Evolutionary conservation across 1,139 yeast genomes (phyloP).

Genomic region (Candida gigantensis): DNA sequence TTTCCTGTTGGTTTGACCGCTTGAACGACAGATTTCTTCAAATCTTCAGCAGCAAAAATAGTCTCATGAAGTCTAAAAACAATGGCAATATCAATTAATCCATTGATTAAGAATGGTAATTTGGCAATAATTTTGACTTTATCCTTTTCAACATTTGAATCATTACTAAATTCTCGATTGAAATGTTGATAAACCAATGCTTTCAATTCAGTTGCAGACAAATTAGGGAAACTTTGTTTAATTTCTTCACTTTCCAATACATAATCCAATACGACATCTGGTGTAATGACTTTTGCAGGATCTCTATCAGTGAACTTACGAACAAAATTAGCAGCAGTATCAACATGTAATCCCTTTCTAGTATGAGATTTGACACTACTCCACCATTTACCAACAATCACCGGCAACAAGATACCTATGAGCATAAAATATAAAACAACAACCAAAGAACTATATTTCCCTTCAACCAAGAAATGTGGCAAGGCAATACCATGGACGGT

Average conservation of each 20-base stretch:
- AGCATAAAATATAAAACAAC: slow-evolving; percentile 64
- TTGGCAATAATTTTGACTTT: slow-evolving; percentile 60
- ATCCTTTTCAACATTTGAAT: slow-evolving; percentile 33
- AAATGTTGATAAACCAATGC: slow-evolving; percentile 58
- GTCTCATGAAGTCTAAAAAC: slow-evolving; percentile 75
- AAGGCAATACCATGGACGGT: slow-evolving; percentile 95
- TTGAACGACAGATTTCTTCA: slow-evolving; percentile 74
- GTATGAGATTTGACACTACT: slow-evolving; percentile 76
- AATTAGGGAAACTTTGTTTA: slow-evolving; percentile 36
- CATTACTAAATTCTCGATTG: slow-evolving; percentile 40
- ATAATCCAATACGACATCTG: slow-evolving; percentile 60
- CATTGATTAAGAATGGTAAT: slow-evolving; percentile 67
- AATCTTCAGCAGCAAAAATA: slow-evolving; percentile 59
- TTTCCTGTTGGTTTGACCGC: slow-evolving; percentile 65
- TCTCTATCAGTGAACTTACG: slow-evolving; percentile 68
- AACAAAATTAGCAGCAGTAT: slow-evolving; percentile 75
- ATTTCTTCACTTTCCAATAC: slow-evolving; percentile 68
- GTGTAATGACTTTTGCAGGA: slow-evolving; percentile 71
- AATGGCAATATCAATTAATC: slow-evolving; percentile 78
- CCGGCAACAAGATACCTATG: slow-evolving; percentile 79
- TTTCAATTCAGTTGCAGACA: slow-evolving; percentile 49
- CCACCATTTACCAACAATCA: slow-evolving; percentile 90
- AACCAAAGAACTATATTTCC: slow-evolving; percentile 69
- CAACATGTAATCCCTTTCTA: slow-evolving; percentile 77
- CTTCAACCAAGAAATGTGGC: slow-evolving; percentile 89